Conservation (phyloP, 805 yeast genomes). For the Teunomyces lycoperdinae region DNA sequence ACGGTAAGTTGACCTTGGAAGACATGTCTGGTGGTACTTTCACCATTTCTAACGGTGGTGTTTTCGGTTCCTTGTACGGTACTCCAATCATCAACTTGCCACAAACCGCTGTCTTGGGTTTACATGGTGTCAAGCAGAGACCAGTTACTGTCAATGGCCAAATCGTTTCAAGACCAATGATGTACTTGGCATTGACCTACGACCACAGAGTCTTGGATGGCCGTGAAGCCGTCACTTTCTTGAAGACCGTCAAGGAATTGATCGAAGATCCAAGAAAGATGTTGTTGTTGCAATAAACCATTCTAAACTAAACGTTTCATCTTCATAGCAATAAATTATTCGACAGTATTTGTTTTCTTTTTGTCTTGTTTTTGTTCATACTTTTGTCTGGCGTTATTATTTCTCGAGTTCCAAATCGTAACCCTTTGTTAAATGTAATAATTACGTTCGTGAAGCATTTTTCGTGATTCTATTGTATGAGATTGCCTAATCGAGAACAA, state of each 20-base stretch:
- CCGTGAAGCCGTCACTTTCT: slow-evolving; percentile 97
- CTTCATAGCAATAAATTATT: background rate
- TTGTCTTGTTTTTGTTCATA: background rate
- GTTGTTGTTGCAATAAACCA: slow-evolving; percentile 46
- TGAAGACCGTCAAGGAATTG: slow-evolving; percentile 92
- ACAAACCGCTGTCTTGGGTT: slow-evolving; percentile 95
- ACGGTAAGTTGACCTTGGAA: slow-evolving; percentile 91
- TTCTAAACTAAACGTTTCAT: background rate
- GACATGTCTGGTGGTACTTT: slow-evolving; percentile 99
- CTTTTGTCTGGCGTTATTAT: background rate
- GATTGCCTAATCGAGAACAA: background rate
- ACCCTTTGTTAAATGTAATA: too few relatives aligned
- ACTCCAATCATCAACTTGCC: slow-evolving; percentile 98
- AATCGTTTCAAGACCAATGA: slow-evolving; percentile 97
- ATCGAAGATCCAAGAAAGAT: slow-evolving; percentile 99
- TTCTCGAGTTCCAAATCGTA: too few relatives aligned
- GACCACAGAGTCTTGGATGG: slow-evolving; percentile 98
- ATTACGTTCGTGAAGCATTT: background rate
- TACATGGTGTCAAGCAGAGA: slow-evolving; percentile 97
- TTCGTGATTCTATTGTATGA: background rate
- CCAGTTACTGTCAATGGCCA: slow-evolving; percentile 96
- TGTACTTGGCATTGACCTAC: slow-evolving; percentile 97
- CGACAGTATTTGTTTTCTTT: background rate
- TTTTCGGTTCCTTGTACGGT: slow-evolving; percentile 95
- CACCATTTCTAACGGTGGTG: slow-evolving; percentile 99